Conservation (phyloP, 1,139 yeast species). For the Groenewaldozyma auringiensis region DNA sequence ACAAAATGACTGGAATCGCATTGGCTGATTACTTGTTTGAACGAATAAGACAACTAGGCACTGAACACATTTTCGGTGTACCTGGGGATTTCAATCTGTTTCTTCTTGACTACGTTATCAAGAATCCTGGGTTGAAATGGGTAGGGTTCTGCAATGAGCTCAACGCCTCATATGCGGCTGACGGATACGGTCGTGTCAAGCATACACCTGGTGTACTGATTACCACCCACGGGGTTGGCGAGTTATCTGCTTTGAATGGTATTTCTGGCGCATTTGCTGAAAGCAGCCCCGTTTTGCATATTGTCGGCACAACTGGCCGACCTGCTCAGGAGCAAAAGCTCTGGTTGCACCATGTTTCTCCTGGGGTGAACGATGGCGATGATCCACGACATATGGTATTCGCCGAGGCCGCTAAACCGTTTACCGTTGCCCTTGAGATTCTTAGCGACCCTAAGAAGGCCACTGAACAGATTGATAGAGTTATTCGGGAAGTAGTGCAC, state of each 20-base stretch:
- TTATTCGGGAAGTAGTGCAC: constrained; percentile 47
- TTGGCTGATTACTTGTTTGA: constrained; percentile 53
- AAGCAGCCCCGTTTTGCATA: constrained; percentile 68
- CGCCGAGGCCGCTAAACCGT: constrained; percentile 50
- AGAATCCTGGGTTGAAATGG: constrained; percentile 51
- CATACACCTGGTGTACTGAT: constrained; percentile 33
- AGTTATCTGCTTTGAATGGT: constrained; percentile 77
- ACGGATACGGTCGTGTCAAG: constrained; percentile 60
- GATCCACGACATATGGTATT: constrained; percentile 57
- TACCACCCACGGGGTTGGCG: constrained; percentile 81
- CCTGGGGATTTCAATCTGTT: constrained; percentile 65
- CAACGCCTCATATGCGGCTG: constrained; percentile 69
- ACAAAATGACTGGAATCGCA: constrained; percentile 33
- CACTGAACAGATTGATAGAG: constrained; percentile 55
- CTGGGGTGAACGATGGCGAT: constrained; percentile 32
- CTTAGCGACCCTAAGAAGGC: constrained; percentile 44
- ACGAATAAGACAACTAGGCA: constrained; percentile 50
- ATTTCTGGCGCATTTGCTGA: constrained; percentile 78
- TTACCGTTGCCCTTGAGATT: constrained; percentile 53
- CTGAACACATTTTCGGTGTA: constrained; percentile 65
- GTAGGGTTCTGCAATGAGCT: constrained; percentile 57
- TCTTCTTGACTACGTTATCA: constrained; percentile 52
- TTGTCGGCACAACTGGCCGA: constrained; percentile 69
- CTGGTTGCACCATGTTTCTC: constrained; percentile 62
- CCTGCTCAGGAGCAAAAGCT: constrained; percentile 34